A percentile compares a stretch with the other conserved stretches of the same genome.
Evolutionary conservation across 1,284 basidiomycete genomes (phyloP).

Genomic region (Boletellus deceptivus): DNA sequence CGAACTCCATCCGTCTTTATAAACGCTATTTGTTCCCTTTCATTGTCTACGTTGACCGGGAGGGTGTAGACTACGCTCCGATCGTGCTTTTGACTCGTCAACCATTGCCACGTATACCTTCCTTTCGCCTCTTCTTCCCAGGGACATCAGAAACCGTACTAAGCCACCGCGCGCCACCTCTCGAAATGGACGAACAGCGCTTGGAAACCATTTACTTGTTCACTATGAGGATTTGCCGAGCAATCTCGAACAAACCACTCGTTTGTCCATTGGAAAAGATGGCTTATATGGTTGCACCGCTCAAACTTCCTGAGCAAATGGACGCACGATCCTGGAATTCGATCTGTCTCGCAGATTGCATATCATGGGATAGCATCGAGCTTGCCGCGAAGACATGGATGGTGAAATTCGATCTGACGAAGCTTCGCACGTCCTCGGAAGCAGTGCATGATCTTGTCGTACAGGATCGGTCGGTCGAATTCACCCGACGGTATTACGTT

Average conservation of each 20-base stretch:
- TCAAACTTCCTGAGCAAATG: conserved; percentile 33
- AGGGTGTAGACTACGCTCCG: conserved; percentile 45
- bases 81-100: conserved; percentile 62
- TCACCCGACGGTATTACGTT: conserved; percentile 64
- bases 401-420: conserved; percentile 46
- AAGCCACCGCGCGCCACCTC: conserved; percentile 46
- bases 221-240: conserved; percentile 60
- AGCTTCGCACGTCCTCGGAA: conserved; percentile 38
- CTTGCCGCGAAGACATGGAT: conserved; percentile 51
- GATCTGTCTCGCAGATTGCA: conserved; percentile 42
- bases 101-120: conserved; percentile 55
- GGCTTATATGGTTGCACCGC: conserved; percentile 64
- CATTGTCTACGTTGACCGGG: conserved; percentile 43
- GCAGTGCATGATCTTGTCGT: conserved; percentile 62
- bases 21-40: conserved; percentile 51
- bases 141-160: conserved; percentile 44
- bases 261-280: conserved; percentile 50
- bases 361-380: conserved; percentile 65
- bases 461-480: conserved; percentile 74
- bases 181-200: conserved; percentile 47
- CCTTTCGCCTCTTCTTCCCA: conserved; percentile 58
- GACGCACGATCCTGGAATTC: conserved; percentile 27
- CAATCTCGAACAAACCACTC: conserved; percentile 66
- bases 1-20: conserved; percentile 36
- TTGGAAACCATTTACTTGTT: conserved; percentile 54